Evolutionary conservation across 805 yeast genomes (phyloP), one percentile per base, ranked within the genome.

Genomic region (Komagataella pastoris): DNA sequence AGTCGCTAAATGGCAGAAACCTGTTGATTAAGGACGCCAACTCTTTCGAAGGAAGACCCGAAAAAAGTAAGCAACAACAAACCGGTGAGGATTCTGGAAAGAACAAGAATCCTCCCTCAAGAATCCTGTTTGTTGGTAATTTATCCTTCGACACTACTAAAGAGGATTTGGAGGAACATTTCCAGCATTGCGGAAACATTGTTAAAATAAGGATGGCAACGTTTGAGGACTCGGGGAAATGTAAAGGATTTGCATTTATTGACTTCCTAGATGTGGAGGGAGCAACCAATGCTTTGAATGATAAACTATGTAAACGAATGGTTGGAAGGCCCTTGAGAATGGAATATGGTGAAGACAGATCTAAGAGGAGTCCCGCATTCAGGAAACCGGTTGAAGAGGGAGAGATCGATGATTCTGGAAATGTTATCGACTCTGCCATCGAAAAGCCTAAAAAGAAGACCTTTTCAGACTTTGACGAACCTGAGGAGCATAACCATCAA

Each of bases 291-390:
- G 98, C 97, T 1, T 71, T 93, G 55, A 80, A 77, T 57, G 91
- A 88, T 56, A 83, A 80, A 64, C 59, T 75, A 40, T 80, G 86
- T 58, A 77, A 77, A 60, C 78, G 73, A 56, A 69, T 88, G 54
- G 78, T 87, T 54, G 83, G 87, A 56, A 74, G 97, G 66, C 80
- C 82, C 1, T 66, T 89, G 58, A 76, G 96, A 67, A 72, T 91
- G 75, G 98, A 93, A 66, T 91, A 71, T 61, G 99, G 99, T 57
- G 97, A 93, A 68, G 98, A 91, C 64, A 77, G 99, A 68, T 83
- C 95, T 47, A 83, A 86, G 69, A 75, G 88, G 63, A 74, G 69
- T 49, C 83, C 82, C n/a, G 49, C 30, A 21, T 14, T 50, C 36
- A 18, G 49, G 40, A 19, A 40, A 19, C 51, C 54, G 51, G 24